Percentiles rank a stretch among this genome's conserved stretches.
Conservation (phyloP, 2,329 filamentous ascomycete genomes). For the Monosporascus sp. region DNA sequence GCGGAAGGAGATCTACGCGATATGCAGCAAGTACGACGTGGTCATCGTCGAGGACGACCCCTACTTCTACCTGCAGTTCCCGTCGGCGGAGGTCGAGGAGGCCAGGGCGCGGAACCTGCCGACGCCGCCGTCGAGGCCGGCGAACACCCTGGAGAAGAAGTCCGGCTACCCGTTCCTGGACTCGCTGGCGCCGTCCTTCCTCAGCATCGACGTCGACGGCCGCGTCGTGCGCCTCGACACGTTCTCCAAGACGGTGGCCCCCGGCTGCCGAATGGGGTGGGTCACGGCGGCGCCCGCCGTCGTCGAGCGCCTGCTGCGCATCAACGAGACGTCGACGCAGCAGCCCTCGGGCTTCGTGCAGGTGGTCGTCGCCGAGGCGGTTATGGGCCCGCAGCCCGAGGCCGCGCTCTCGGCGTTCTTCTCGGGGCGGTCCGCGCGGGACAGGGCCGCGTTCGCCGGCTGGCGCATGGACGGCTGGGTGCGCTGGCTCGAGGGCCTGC, state of each 20-base stretch:
- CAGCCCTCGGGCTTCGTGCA: conserved; percentile 90
- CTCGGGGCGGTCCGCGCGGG: conserved; percentile 40
- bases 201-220: conserved; percentile 77
- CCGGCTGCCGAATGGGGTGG: conserved; percentile 87
- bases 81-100: conserved; percentile 56
- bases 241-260: conserved; percentile 89
- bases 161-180: conserved; percentile 75
- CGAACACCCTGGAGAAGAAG: conserved; percentile 30
- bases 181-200: conserved; percentile 75
- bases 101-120: conserved; percentile 41
- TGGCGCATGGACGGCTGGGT: conserved; percentile 88
- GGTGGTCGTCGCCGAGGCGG: conserved; percentile 68
- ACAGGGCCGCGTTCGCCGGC: conserved; percentile 45
- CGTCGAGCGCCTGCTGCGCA: conserved; percentile 66
- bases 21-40: conserved; percentile 81
- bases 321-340: conserved; percentile 74
- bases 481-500: conserved; percentile 81
- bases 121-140: conserved; percentile 25
- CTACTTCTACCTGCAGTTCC: conserved; percentile 92
- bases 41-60: conserved; percentile 93
- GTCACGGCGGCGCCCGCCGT: conserved; percentile 78
- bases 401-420: conserved; percentile 38
- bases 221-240: conserved; percentile 87
- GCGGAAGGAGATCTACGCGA: conserved; percentile 70
- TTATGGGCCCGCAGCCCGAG: conserved; percentile 65